A percentile compares a stretch with the other conserved stretches of the same genome.
phyloP scores from a whole-genome alignment of 2,329 filamentous ascomycete genomes.

The Calycina herbarum region DNA sequence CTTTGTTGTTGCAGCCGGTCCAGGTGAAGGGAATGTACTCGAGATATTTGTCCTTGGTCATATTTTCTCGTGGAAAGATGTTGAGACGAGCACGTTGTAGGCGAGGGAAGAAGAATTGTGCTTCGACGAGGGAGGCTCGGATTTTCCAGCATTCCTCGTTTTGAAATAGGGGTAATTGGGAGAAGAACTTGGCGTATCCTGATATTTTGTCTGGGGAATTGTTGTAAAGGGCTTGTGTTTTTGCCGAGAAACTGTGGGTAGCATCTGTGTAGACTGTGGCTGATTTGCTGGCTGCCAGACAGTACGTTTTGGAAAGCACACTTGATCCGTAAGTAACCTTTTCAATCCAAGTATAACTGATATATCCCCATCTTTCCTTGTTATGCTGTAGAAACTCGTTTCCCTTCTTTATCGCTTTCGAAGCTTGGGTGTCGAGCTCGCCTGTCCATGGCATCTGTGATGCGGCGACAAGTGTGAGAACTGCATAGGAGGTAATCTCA shows the following conservation, averaged over 20 bases:
- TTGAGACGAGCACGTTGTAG: neutral
- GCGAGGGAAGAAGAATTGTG: neutral
- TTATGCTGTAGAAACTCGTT: neutral
- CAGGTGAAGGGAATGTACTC: conserved; percentile 12
- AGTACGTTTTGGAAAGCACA: neutral
- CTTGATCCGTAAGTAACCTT: conserved; percentile 7
- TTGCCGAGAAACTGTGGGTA: neutral
- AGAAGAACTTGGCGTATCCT: neutral
- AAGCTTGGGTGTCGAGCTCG: too few species aligned
- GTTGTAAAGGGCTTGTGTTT: neutral
- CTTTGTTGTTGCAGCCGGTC: neutral
- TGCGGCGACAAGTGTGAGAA: too few species aligned
- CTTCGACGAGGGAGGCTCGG: neutral
- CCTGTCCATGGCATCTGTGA: too few species aligned
- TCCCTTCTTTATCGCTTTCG: too few species aligned
- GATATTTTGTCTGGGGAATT: neutral
- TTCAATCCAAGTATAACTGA: conserved; percentile 11
- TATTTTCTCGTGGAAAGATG: conserved; percentile 1
- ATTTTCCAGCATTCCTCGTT: neutral
- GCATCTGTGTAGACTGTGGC: neutral
- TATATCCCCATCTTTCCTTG: neutral
- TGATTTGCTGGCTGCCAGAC: neutral
- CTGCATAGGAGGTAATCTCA: too few species aligned
- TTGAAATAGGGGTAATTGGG: neutral
- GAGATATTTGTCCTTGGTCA: conserved; percentile 3